A percentile compares a stretch with the other conserved stretches of the same genome.
These are phyloP conservation scores for Melaleuca quinquenervia DNA, from an alignment of 345 rosid genomes.

Conservation along the genomic window DNA sequence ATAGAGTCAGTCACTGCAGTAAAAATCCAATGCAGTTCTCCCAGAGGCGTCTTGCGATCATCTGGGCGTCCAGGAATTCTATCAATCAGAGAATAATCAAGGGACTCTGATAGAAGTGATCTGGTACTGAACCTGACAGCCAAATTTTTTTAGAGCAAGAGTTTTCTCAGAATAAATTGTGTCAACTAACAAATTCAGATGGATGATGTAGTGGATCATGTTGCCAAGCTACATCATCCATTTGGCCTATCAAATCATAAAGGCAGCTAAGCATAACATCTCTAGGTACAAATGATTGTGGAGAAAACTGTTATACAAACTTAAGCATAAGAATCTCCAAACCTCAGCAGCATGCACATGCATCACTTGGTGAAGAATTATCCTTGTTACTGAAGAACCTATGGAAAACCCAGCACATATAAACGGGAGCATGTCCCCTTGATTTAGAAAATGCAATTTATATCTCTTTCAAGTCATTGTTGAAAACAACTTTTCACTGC, in stretches of 20 bases:
- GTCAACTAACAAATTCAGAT: background rate
- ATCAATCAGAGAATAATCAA: slow-evolving; percentile 81
- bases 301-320: background rate
- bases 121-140: slow-evolving; percentile 77
- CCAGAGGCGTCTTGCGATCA: slow-evolving; percentile 94
- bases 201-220: background rate
- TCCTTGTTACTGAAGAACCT: background rate
- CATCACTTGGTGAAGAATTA: background rate
- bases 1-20: slow-evolving; percentile 98
- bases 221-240: background rate
- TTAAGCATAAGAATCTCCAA: background rate
- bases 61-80: slow-evolving; percentile 97
- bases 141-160: slow-evolving; percentile 11
- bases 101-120: slow-evolving; percentile 72
- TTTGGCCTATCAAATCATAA: background rate
- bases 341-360: background rate
- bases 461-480: background rate
- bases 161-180: slow-evolving; percentile 2
- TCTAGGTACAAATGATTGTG: background rate
- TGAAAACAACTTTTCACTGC: background rate
- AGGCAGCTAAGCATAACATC: background rate
- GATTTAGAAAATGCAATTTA: background rate
- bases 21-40: slow-evolving; percentile 98
- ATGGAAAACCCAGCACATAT: background rate
- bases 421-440: background rate